Evolutionary conservation across 176 grass and related monocot genomes (phyloP).

Genomic region (Urochloa ruziziensis): DNA sequence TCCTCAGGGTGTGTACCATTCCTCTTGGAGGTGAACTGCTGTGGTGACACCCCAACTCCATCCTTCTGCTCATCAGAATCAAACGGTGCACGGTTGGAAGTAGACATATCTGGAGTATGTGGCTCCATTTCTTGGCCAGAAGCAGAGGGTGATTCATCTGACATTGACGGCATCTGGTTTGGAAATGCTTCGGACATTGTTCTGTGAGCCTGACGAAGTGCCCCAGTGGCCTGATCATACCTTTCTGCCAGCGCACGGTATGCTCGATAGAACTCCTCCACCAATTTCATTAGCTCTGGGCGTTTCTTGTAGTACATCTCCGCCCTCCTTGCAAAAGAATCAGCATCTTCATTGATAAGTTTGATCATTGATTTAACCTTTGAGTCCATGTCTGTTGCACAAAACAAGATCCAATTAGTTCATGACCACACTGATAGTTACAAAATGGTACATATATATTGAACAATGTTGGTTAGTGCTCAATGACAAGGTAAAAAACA

Average conservation of each 20-base stretch:
- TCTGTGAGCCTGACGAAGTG: slow-evolving; percentile 75
- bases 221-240: slow-evolving; percentile 74
- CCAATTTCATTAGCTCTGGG: slow-evolving; percentile 86
- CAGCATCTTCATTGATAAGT: slow-evolving; percentile 94
- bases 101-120: slow-evolving; percentile 50
- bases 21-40: slow-evolving; percentile 46
- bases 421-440: slow-evolving; percentile 9
- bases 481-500: neutral
- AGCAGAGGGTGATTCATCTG: slow-evolving; percentile 56
- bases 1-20: slow-evolving; percentile 72
- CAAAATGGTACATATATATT: slow-evolving; percentile 16
- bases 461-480: neutral
- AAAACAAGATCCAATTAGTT: slow-evolving; percentile 37
- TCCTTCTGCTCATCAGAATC: slow-evolving; percentile 65
- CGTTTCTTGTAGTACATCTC: slow-evolving; percentile 99
- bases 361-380: slow-evolving; percentile 95
- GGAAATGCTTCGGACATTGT: slow-evolving; percentile 93
- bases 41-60: slow-evolving; percentile 33
- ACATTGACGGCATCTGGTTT: slow-evolving; percentile 65
- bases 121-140: slow-evolving; percentile 45
- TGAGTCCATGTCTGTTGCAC: slow-evolving; percentile 76
- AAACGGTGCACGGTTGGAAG: slow-evolving; percentile 39
- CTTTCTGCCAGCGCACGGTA: slow-evolving; percentile 85
- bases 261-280: slow-evolving; percentile 91
- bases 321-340: slow-evolving; percentile 93